Percentiles rank a stretch among this genome's conserved stretches.
phyloP scores from a whole-genome alignment of 2,329 filamentous ascomycete species.

The Laburnicola sp. region DNA sequence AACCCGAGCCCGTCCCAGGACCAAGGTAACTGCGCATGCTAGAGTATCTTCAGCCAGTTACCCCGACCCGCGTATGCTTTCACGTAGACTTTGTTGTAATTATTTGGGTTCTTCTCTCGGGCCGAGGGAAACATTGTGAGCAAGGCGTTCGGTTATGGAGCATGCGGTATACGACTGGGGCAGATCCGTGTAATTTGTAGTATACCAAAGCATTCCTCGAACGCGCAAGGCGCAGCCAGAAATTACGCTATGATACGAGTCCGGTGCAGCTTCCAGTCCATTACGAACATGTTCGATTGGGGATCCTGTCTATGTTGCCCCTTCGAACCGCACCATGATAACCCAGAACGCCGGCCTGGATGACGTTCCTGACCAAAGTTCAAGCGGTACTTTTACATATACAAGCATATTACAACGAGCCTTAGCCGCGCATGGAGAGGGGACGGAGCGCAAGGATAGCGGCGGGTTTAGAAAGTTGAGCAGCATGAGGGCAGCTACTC shows the following conservation, averaged over 20 bases:
- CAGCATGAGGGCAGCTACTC: constrained; percentile 26
- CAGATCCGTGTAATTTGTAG: constrained; percentile 36
- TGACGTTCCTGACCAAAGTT: constrained; percentile 20
- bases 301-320: constrained; percentile 26
- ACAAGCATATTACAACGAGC: constrained; percentile 41
- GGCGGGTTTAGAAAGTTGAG: background rate
- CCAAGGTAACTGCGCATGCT: constrained; percentile 55
- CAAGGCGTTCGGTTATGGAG: constrained; percentile 43
- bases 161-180: constrained; percentile 20
- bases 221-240: constrained; percentile 3
- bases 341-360: constrained; percentile 34
- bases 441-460: background rate
- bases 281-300: constrained; percentile 21
- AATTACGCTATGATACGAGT: background rate
- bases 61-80: constrained; percentile 18
- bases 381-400: constrained; percentile 36
- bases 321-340: constrained; percentile 16
- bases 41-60: constrained; percentile 9
- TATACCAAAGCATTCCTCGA: constrained; percentile 34
- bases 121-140: constrained; percentile 38
- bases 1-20: constrained; percentile 66
- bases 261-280: background rate
- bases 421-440: constrained; percentile 24
- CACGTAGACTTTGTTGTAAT: constrained; percentile 40
- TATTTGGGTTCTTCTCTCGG: constrained; percentile 35